These are phyloP conservation scores for Teunomyces panamensis DNA, from an alignment of 805 yeast genomes.

Conservation along the genomic window DNA sequence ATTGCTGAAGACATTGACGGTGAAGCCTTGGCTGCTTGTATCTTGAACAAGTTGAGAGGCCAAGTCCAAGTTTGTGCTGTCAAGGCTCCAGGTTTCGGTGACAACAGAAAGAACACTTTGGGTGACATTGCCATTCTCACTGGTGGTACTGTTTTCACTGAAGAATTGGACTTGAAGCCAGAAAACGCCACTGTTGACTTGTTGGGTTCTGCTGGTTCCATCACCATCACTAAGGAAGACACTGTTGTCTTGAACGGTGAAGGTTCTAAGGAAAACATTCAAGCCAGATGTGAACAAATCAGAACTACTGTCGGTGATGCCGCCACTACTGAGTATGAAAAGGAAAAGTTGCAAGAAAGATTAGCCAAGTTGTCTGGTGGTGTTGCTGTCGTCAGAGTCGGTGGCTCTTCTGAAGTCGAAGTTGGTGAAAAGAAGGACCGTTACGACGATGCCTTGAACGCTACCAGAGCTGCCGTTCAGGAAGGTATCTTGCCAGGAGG, in stretches of 20 bases:
- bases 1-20: slow-evolving; percentile 97
- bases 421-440: slow-evolving; percentile 99
- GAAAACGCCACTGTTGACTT: slow-evolving; percentile 89
- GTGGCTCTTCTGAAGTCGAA: slow-evolving; percentile 96
- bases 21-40: slow-evolving; percentile 97
- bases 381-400: slow-evolving; percentile 97
- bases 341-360: slow-evolving; percentile 95
- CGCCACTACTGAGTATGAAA: slow-evolving; percentile 84
- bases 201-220: slow-evolving; percentile 87
- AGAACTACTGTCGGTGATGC: slow-evolving; percentile 74
- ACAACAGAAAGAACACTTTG: slow-evolving; percentile 92
- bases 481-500: slow-evolving; percentile 99
- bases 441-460: slow-evolving; percentile 96
- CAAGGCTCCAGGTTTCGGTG: slow-evolving; percentile 99
- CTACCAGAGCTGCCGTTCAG: slow-evolving; percentile 98
- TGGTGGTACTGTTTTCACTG: slow-evolving; percentile 90
- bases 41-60: slow-evolving; percentile 94
- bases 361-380: slow-evolving; percentile 96
- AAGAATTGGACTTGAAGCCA: slow-evolving; percentile 92
- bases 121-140: slow-evolving; percentile 94
- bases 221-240: slow-evolving; percentile 93
- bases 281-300: slow-evolving; percentile 90
- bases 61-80: slow-evolving; percentile 97
- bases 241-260: slow-evolving; percentile 91
- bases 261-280: slow-evolving; percentile 78